Evolutionary conservation across 1,139 yeast species (phyloP), one percentile per base, ranked within the genome.

Genomic region (Taiozyma onychis): DNA sequence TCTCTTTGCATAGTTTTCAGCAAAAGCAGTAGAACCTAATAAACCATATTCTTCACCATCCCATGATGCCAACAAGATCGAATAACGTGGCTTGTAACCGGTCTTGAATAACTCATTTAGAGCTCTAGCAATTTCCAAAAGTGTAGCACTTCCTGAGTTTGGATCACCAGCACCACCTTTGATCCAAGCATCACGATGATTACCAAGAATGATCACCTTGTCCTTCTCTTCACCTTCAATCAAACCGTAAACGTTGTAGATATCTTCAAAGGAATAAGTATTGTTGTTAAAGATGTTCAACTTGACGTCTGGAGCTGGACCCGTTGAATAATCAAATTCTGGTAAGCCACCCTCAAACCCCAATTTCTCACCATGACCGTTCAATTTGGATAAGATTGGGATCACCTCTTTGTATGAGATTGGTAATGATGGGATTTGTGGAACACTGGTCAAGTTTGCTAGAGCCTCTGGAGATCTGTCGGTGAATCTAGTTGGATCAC

Each of bases 381-480:
- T 77, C 49, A 83, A 64, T 44, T 74, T 67, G 53, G 70, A 62
- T 53, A 83, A 66, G 46, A 83, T 77, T 13, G 87, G 88, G 44
- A 71, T 58, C 1, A 82, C 82, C 45, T 83, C 87, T 42, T 68
- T 66, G 57, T 73, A 80, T 45, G 84, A 78, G 47, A 83, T 75
- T 16, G 89, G 89, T 44, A 83, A 63, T 26, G 80, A 77, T 6
- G 89, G 89, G 51, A 84, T 84, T 18, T 65, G 64, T 16, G 88
- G 88, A 46, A 79, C 85, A 6, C 72, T 63, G 35, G 71, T 66
- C 24, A 76, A 76, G 32, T 71, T 76, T 2, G 69, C 82, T 3
- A 80, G 75, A 54, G 80, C 83, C 43, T 89, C 82, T 6, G 95
- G 83, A 60, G 81, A 83, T 0, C 93, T 93, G 18, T 95, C 95